Conservation (phyloP, 345 rosid genomes). For the Citrus medica region DNA sequence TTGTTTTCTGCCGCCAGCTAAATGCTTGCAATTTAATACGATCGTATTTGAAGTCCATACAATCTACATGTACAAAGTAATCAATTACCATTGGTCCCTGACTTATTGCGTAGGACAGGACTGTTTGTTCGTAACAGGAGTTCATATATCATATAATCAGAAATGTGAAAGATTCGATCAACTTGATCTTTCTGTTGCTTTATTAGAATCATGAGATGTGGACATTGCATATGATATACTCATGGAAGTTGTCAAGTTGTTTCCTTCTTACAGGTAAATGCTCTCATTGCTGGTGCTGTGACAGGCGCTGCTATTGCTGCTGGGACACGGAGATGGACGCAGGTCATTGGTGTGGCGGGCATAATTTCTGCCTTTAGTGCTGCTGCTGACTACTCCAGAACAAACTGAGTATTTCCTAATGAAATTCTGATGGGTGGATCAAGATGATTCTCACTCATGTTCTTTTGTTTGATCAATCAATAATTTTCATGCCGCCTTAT, state of each 20-base stretch:
- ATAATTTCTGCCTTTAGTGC: conserved; percentile 61
- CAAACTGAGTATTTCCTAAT: conserved; percentile 26
- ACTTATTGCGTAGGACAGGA: neutral
- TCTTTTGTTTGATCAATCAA: neutral
- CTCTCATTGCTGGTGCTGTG: conserved; percentile 70
- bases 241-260: conserved; percentile 3
- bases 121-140: neutral
- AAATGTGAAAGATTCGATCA: neutral
- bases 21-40: neutral
- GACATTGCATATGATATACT: neutral
- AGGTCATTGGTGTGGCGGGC: conserved; percentile 53
- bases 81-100: neutral
- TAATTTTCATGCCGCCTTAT: neutral
- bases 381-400: conserved; percentile 60
- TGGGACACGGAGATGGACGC: conserved; percentile 55
- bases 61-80: neutral
- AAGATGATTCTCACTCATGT: conserved; percentile 7
- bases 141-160: neutral
- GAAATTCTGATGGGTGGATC: conserved; percentile 7
- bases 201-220: neutral
- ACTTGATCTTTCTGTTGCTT: neutral
- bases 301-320: conserved; percentile 79
- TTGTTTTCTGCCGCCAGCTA: neutral
- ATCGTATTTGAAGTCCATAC: neutral
- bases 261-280: conserved; percentile 49